These are phyloP conservation scores for Oenanthe javanica DNA, from an alignment of 140 eudicot genomes.

Conservation along the genomic window DNA sequence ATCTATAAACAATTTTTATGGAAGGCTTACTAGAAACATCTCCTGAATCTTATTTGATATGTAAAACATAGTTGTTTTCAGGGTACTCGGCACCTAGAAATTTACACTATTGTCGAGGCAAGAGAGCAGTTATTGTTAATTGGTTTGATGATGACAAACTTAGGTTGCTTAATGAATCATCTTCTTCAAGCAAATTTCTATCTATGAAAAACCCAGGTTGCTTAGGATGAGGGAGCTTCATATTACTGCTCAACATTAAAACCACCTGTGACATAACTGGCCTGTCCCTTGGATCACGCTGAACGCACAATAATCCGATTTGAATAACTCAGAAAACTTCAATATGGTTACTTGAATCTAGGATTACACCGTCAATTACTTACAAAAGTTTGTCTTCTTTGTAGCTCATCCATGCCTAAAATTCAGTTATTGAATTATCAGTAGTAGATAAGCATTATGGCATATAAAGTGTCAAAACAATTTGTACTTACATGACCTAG, in stretches of 20 bases:
- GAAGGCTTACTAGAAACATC: background rate
- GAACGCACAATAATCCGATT: background rate
- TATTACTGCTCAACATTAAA: background rate
- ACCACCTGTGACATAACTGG: background rate
- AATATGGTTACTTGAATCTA: background rate
- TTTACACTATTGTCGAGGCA: background rate
- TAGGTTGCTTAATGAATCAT: background rate
- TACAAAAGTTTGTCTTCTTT: background rate
- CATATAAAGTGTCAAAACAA: background rate
- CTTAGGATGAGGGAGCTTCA: background rate
- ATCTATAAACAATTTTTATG: no score
- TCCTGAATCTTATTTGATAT: background rate
- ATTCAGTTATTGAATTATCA: background rate
- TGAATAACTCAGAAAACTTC: background rate
- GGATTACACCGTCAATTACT: background rate
- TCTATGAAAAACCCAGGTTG: background rate
- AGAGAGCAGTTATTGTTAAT: background rate
- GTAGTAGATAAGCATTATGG: background rate
- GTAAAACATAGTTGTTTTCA: background rate
- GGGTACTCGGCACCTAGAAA: background rate
- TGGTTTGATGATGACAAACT: background rate
- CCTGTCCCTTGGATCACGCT: background rate
- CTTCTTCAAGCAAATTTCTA: background rate
- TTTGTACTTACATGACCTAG: background rate
- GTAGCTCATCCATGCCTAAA: background rate